Base-by-base conservation (phyloP, 1,284 basidiomycete species). In the Heterobasidion parviporum region DNA sequence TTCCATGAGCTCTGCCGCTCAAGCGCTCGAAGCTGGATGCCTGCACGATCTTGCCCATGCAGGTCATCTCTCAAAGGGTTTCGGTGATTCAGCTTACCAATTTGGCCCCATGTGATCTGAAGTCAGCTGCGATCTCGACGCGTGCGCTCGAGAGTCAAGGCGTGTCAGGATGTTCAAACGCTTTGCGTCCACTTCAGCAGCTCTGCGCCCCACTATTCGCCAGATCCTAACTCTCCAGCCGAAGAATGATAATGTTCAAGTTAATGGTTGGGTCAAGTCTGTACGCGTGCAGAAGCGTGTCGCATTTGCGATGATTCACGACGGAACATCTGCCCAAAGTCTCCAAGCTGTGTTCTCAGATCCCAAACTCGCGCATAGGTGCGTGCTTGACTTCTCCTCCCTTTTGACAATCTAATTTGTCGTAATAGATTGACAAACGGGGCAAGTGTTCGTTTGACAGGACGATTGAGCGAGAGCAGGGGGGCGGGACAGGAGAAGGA, bases 281-380 rank as follows among this genome's bases (percentile, higher is more conserved):
- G 78, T 95, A 48, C 80, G 94, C 45, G 80, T 81, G 36, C 92
- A 95, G 72, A 96, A 96, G 75, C 85, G 86, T 55, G 77, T 94
- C 34, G 78, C 90, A 0, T 97, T 97, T 64, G 87, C 86, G 0
- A 85, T 90, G 47, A 69, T 97, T 54, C 84, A 81, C 52, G 94
- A 98, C 69, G 94, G 94, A 2, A 90, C 87, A 54, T 82, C 79
- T 1, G 64, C 76, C 7, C 69, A 75, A 18, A 82, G 81, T 1
- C 64, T 96, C 14, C 94, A 98, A 68, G 89, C 86, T 1, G 92
- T 97, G 5, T 76, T 94, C 60, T 65, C 75, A 15, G 75, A 82
- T 56, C 67, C 66, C 47, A 68, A 58, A 57, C 65, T 74, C 45
- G 70, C 77, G 6, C 74, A 74, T 64, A 62, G 63, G 79, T 79